Base-by-base conservation (phyloP, 2,329 filamentous ascomycete genomes). In the Neonectria magnoliae region DNA sequence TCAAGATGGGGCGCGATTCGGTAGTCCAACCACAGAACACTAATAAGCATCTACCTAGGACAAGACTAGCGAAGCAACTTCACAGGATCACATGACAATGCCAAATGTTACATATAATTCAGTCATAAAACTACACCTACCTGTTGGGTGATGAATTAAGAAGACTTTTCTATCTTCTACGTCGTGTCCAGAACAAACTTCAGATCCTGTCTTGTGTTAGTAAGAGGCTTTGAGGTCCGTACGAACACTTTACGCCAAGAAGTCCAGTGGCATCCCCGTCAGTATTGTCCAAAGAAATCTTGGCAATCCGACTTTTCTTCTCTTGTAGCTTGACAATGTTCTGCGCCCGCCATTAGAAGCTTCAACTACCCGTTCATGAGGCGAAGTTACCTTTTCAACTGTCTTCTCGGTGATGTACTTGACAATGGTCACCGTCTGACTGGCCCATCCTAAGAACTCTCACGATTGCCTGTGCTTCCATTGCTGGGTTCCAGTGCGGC, bases 381-480 rank as follows among this genome's bases (percentile, higher is more conserved):
- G 4, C 7, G 7, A 6, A 8, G 3, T 31, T 50, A 31, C 25
- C 47, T 50, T 16, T 27, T 50, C 47, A 16, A 50, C 25, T 50
- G 27, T 50, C 25, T 31, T 31, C 47, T 50, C 47, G 18, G 47
- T 50, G 47, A 31, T 29, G 14, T 50, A 50, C 47, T 31, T 50
- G 25, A 50, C 25, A 31, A 50, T 31, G 9, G 25, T 50, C 25
- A 50, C 47, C 5, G 25, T 50, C n/a, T 50, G 47, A n/a, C n/a
- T 50, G 47, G 29, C 47, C 25, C 47, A 50, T 50, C 47, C 47
- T 29, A 29, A 50, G 47, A 18, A 50, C 47, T 29, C 47, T 50
- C 16, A 16, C 47, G 10, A 50, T 50, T 6, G 47, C 47, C 16
- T 50, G 47, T 50, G 27, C 47, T 31, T 50, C 47, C 47, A 50